These are phyloP conservation scores for Metschnikowia corniflorae DNA, from an alignment of 805 yeast genomes.

Conservation along the genomic window DNA sequence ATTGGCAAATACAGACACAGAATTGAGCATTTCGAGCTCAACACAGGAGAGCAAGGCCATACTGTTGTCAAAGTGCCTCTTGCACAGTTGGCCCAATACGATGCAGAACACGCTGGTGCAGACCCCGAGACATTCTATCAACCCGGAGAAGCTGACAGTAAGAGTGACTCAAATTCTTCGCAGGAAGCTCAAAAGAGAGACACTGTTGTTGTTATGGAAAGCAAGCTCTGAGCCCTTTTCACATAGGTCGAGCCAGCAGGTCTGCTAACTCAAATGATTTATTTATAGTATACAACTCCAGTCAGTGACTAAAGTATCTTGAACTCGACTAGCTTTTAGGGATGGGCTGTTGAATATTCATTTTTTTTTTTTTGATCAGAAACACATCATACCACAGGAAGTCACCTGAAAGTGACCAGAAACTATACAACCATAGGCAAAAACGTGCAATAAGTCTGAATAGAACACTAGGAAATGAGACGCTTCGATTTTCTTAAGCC, in stretches of 20 bases:
- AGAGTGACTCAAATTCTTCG: slow-evolving; percentile 1
- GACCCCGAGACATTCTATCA: slow-evolving; percentile 4
- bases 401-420: neutral
- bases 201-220: slow-evolving; percentile 5
- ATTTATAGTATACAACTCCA: neutral
- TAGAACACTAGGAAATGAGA: too few species aligned
- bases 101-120: slow-evolving; percentile 18
- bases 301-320: neutral
- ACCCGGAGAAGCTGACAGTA: slow-evolving; percentile 3
- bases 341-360: too few species aligned
- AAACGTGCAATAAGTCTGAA: too few species aligned
- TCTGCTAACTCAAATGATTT: neutral
- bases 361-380: neutral
- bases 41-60: slow-evolving; percentile 39
- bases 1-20: slow-evolving; percentile 32
- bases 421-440: too few species aligned
- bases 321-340: neutral
- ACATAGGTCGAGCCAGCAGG: neutral
- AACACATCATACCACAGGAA: neutral
- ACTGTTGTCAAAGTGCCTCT: slow-evolving; percentile 34
- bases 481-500: too few species aligned
- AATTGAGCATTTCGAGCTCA: slow-evolving; percentile 25
- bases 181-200: neutral
- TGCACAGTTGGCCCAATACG: slow-evolving; percentile 33
- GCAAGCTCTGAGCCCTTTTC: neutral